A percentile compares a stretch with the other conserved stretches of the same genome.
phyloP scores from a whole-genome alignment of 164 flowering plant species.

The Houttuynia cordata region DNA sequence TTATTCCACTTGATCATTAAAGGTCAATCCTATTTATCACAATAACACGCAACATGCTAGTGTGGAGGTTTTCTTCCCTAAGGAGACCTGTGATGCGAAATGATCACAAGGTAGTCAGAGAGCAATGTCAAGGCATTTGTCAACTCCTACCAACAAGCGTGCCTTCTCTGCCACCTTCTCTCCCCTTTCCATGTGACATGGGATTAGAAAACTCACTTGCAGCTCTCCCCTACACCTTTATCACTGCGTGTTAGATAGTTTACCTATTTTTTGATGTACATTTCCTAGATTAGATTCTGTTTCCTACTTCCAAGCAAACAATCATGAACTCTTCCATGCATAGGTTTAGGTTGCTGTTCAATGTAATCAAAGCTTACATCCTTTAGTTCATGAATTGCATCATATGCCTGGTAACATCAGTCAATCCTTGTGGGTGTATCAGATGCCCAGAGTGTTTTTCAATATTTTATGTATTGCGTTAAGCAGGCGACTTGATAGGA shows the following conservation, averaged over 20 bases:
- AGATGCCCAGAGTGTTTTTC: not conserved
- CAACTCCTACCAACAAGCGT: not conserved
- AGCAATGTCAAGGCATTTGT: not conserved
- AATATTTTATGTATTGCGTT: too few species aligned
- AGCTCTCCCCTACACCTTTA: not conserved
- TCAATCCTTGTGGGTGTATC: not conserved
- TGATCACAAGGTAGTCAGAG: too few species aligned
- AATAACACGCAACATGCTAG: too few species aligned
- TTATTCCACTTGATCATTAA: too few species aligned
- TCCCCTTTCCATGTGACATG: not conserved
- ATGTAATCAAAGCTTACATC: too few species aligned
- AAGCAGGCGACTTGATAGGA: too few species aligned
- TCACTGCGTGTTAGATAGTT: not conserved
- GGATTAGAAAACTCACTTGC: not conserved
- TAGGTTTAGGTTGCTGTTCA: too few species aligned
- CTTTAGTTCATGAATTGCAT: not conserved
- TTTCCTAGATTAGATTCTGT: not conserved
- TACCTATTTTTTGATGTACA: not conserved
- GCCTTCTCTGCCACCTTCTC: not conserved
- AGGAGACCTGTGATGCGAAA: too few species aligned
- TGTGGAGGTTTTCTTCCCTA: too few species aligned
- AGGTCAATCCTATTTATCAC: too few species aligned
- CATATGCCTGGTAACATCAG: too few species aligned
- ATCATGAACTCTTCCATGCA: not conserved
- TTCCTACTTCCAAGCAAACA: not conserved